Evolutionary conservation across 768 basidiomycete species (phyloP).

Genomic region (Dioszegia crocea): DNA sequence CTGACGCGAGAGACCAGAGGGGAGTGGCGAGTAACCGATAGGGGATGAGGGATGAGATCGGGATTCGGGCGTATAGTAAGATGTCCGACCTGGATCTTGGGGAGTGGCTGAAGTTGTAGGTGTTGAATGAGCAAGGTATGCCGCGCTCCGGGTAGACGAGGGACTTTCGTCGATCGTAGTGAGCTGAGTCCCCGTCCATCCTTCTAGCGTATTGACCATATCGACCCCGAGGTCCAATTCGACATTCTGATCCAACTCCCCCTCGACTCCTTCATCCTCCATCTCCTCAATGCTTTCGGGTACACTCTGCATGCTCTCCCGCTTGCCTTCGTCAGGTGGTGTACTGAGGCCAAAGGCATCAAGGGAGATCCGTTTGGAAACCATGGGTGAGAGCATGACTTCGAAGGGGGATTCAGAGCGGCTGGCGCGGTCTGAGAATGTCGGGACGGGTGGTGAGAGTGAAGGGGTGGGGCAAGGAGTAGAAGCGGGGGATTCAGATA

Average conservation of each 20-base stretch:
- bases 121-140: slow-evolving; percentile 1
- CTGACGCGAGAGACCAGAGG: slow-evolving; percentile 8
- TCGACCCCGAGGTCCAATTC: background rate
- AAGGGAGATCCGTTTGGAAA: slow-evolving; percentile 35
- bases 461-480: slow-evolving; percentile 2
- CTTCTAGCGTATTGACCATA: slow-evolving; percentile 1
- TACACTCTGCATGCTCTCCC: slow-evolving; percentile 8
- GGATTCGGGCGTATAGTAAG: slow-evolving; percentile 5
- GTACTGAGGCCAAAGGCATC: slow-evolving; percentile 31
- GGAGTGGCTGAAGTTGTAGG: background rate
- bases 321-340: slow-evolving; percentile 8
- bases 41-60: background rate
- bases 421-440: background rate
- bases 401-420: slow-evolving; percentile 38
- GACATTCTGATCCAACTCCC: background rate
- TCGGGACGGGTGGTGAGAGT: background rate
- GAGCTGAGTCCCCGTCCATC: slow-evolving; percentile 2
- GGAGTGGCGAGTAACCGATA: slow-evolving; percentile 9
- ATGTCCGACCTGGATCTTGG: background rate
- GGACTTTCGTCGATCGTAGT: slow-evolving; percentile 9
- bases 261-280: slow-evolving; percentile 8
- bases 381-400: slow-evolving; percentile 32
- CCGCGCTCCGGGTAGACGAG: background rate
- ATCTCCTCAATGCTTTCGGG: slow-evolving; percentile 5
- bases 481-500: background rate